Evolutionary conservation across 83 land plant genomes (phyloP), one percentile per base, ranked within the genome.

Genomic region (Diphasiastrum complanatum): DNA sequence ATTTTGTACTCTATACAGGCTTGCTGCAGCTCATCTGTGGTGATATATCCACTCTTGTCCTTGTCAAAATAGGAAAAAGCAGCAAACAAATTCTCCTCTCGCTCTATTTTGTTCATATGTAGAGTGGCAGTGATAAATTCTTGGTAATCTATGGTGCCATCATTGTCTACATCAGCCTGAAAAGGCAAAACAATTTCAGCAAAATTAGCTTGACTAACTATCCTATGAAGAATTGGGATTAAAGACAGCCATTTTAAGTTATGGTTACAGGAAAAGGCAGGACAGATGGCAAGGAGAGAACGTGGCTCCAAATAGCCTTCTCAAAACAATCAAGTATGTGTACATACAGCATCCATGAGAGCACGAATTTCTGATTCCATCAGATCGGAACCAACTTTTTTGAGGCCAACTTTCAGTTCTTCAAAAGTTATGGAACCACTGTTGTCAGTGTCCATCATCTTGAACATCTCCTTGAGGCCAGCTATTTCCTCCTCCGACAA

Each of bases 271-370:
- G n/a, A n/a, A n/a, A n/a, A n/a, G n/a, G n/a, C n/a, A n/a, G n/a
- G n/a, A n/a, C n/a, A n/a, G n/a, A n/a, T n/a, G n/a, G n/a, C n/a
- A n/a, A n/a, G n/a, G n/a, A n/a, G n/a, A n/a, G n/a, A n/a, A n/a
- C n/a, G n/a, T n/a, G n/a, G n/a, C n/a, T n/a, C n/a, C n/a, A n/a
- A n/a, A n/a, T n/a, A n/a, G n/a, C n/a, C n/a, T n/a, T n/a, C n/a
- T n/a, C n/a, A n/a, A n/a, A n/a, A n/a, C n/a, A n/a, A n/a, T n/a
- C n/a, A n/a, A n/a, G n/a, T n/a, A n/a, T n/a, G n/a, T n/a, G n/a
- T n/a, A n/a, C n/a, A n/a, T 32, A 55, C 59, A 55, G 59, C 59
- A 18, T 55, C 59, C 59, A 55, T 55, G 10, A 55, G 59, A 55
- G 59, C 59, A 18, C 27, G 11, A 55, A 55, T 16, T 25, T 55